Percentiles rank a stretch among this genome's conserved stretches.
Evolutionary conservation across 2,329 filamentous ascomycete species (phyloP).

Genomic region (Alternaria sp.): DNA sequence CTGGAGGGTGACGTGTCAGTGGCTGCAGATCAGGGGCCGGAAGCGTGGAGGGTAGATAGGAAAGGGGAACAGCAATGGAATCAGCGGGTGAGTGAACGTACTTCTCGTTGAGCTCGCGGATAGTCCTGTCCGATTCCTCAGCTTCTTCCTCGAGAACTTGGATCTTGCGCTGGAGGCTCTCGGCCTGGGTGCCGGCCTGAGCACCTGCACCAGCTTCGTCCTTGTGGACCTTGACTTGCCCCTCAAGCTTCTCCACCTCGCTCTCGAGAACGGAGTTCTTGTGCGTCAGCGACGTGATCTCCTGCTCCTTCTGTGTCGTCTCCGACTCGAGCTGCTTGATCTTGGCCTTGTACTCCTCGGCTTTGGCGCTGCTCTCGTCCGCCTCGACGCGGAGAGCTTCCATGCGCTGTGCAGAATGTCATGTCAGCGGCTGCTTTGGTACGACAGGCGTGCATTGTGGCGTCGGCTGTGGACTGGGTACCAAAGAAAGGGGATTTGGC

Average conservation of each 20-base stretch:
- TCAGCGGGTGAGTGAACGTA: conserved; percentile 59
- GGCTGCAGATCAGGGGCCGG: conserved; percentile 10
- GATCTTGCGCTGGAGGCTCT: conserved; percentile 87
- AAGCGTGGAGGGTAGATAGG: not conserved
- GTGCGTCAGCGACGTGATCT: conserved; percentile 95
- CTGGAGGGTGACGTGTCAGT: conserved; percentile 56
- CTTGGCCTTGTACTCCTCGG: conserved; percentile 84
- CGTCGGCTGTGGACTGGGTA: conserved; percentile 11
- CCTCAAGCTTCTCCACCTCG: conserved; percentile 93
- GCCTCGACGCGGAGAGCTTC: conserved; percentile 91
- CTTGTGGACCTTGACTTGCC: conserved; percentile 84
- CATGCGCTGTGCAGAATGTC: conserved; percentile 74
- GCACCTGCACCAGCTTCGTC: conserved; percentile 80
- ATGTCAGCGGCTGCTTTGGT: conserved; percentile 27
- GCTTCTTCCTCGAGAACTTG: conserved; percentile 98
- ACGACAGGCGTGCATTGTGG: conserved; percentile 10
- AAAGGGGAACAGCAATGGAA: not conserved
- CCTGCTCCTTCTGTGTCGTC: conserved; percentile 95
- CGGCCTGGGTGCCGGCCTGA: conserved; percentile 86
- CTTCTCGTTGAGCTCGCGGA: conserved; percentile 99
- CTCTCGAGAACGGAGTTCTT: conserved; percentile 89
- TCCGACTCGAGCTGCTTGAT: conserved; percentile 94
- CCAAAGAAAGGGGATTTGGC: conserved; percentile 35
- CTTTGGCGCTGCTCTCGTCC: conserved; percentile 80
- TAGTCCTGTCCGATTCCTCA: conserved; percentile 93